A percentile compares a stretch with the other conserved stretches of the same genome.
phyloP scores from a whole-genome alignment of 225 moss, liverwort and hornwort genomes.

The Neckera pumila region DNA sequence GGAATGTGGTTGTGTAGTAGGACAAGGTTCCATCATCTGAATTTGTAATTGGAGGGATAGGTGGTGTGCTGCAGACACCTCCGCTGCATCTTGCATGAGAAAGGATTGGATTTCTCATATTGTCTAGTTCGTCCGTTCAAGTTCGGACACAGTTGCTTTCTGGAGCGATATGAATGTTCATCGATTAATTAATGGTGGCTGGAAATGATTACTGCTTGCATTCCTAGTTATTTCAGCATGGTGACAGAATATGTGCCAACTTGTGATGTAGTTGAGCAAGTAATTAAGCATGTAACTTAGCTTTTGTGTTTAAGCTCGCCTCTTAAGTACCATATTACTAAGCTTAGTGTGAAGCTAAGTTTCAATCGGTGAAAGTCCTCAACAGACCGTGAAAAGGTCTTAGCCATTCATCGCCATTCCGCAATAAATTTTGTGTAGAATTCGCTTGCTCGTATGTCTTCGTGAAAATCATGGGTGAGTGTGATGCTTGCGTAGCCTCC shows the following conservation, averaged over 20 bases:
- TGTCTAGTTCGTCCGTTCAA: not conserved
- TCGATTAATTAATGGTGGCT: not conserved
- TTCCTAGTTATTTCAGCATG: not conserved
- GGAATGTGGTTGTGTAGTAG: not conserved
- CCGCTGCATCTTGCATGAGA: not conserved
- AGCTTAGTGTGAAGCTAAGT: no score
- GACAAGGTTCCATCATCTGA: not conserved
- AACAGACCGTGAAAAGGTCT: accelerated
- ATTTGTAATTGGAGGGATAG: not conserved
- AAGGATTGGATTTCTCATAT: not conserved
- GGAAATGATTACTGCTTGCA: not conserved
- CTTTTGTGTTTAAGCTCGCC: not conserved
- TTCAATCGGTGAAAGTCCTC: no score
- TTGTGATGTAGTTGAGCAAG: not conserved
- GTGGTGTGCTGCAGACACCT: not conserved
- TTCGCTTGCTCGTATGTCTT: accelerated
- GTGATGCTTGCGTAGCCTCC: not conserved
- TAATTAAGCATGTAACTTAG: not conserved
- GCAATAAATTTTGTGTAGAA: no score
- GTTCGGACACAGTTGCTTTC: not conserved
- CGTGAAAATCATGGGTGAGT: accelerated
- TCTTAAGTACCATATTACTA: no score
- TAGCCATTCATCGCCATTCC: accelerated
- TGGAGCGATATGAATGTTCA: not conserved
- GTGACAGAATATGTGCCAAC: not conserved